Percentiles rank a stretch among this genome's conserved stretches.
These are phyloP conservation scores for Vanrija pseudolonga DNA, from an alignment of 1,284 basidiomycete species.

Conservation along the genomic window DNA sequence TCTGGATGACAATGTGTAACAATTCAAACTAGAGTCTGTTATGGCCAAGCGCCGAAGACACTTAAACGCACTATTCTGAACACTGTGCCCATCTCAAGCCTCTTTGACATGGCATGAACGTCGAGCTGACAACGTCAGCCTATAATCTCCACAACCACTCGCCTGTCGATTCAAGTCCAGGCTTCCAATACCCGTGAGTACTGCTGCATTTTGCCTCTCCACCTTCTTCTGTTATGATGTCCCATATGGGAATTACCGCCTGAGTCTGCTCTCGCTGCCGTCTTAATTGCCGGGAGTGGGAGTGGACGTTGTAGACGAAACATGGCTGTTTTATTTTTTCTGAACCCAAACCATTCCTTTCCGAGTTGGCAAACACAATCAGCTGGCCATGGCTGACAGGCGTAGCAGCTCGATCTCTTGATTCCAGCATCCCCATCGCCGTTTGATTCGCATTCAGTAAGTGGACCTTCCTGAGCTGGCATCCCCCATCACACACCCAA, in stretches of 20 bases:
- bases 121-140: not conserved
- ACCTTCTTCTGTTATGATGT: slow-evolving; percentile 35
- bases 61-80: slow-evolving; percentile 49
- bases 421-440: not conserved
- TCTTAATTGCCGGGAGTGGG: slow-evolving; percentile 31
- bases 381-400: slow-evolving; percentile 16
- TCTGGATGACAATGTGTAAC: slow-evolving; percentile 48
- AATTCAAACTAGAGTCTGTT: slow-evolving; percentile 52
- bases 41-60: slow-evolving; percentile 49
- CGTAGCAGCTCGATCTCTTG: not conserved
- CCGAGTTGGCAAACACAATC: not conserved
- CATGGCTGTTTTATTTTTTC: slow-evolving; percentile 51
- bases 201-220: not conserved
- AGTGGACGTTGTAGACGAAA: slow-evolving; percentile 42
- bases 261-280: slow-evolving; percentile 34
- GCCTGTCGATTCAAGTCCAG: slow-evolving; percentile 4
- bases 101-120: not conserved
- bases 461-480: not conserved
- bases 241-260: slow-evolving; percentile 50
- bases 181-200: not conserved
- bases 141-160: not conserved
- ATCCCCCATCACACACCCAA: not conserved
- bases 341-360: slow-evolving; percentile 27
- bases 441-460: not conserved
- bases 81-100: slow-evolving; percentile 1